phyloP scores from a whole-genome alignment of 2,329 filamentous ascomycete species.

The Chalara sp. region DNA sequence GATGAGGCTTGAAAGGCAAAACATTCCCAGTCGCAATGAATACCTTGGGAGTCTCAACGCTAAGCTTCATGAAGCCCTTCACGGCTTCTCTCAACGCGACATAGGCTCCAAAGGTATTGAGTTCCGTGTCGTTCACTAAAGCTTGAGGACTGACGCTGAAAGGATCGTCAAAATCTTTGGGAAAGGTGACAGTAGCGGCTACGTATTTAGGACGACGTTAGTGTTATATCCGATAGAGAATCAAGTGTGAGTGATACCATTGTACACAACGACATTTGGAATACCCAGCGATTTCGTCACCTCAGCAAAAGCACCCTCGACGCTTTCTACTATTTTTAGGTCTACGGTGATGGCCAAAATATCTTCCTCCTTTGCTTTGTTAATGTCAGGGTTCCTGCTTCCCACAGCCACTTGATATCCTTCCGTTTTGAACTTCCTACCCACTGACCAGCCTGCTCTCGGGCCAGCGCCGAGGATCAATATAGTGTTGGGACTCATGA shows the following conservation, averaged over 20 bases:
- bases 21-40: not conserved
- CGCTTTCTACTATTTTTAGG: not conserved
- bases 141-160: not conserved
- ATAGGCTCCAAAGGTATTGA: not conserved
- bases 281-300: not conserved
- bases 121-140: not conserved
- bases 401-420: not conserved
- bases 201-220: not conserved
- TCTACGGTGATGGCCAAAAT: not conserved
- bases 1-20: not conserved
- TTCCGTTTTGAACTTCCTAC: not conserved
- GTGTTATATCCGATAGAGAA: too few relatives aligned
- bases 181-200: not conserved
- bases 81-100: not conserved
- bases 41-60: not conserved
- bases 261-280: not conserved
- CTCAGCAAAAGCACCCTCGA: not conserved
- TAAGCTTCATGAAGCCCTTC: not conserved
- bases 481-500: not conserved
- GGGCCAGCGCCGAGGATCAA: not conserved
- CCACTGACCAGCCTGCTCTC: not conserved
- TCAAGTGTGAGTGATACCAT: not conserved
- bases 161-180: not conserved
- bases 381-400: not conserved
- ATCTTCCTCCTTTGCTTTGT: not conserved